Conservation (phyloP, 192 early-diverging fungal genomes). For the Coemansia pectinata region DNA sequence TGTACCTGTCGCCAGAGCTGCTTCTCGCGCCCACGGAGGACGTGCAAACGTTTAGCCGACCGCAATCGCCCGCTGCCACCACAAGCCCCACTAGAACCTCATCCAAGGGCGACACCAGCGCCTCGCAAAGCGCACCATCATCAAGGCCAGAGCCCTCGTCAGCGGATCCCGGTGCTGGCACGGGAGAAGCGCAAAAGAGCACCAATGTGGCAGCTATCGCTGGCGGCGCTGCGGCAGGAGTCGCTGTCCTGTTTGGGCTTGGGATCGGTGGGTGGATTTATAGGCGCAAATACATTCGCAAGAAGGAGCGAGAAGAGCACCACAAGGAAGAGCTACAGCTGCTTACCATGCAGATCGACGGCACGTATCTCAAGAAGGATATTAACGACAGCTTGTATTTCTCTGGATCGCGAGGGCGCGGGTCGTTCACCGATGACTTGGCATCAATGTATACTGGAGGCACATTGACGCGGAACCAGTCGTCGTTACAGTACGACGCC, state of each 20-base stretch:
- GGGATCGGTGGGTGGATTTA: slow-evolving; percentile 25
- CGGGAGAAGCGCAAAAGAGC: neutral
- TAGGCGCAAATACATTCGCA: slow-evolving; percentile 42
- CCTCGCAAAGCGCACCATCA: neutral
- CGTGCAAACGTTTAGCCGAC: slow-evolving; percentile 12
- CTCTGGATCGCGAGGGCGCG: slow-evolving; percentile 13
- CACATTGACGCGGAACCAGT: slow-evolving; percentile 25
- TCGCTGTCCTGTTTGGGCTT: slow-evolving; percentile 18
- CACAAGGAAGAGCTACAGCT: slow-evolving; percentile 48
- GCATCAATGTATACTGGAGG: slow-evolving; percentile 45
- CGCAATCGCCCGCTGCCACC: neutral
- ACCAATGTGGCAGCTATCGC: slow-evolving; percentile 33
- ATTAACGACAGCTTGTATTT: slow-evolving; percentile 22
- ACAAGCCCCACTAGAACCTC: neutral
- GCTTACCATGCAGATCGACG: slow-evolving; percentile 45
- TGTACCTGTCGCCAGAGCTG: slow-evolving; percentile 23
- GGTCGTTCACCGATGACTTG: slow-evolving; percentile 41
- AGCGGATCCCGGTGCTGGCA: neutral
- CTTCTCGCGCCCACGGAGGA: neutral
- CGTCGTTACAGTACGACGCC: slow-evolving; percentile 9
- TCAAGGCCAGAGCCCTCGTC: neutral
- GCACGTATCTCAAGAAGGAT: slow-evolving; percentile 32
- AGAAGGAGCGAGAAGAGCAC: slow-evolving; percentile 41
- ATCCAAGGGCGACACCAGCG: neutral
- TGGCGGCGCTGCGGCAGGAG: slow-evolving; percentile 32